Conservation (phyloP, 495 filamentous ascomycete species). For the Tuber brumale region DNA sequence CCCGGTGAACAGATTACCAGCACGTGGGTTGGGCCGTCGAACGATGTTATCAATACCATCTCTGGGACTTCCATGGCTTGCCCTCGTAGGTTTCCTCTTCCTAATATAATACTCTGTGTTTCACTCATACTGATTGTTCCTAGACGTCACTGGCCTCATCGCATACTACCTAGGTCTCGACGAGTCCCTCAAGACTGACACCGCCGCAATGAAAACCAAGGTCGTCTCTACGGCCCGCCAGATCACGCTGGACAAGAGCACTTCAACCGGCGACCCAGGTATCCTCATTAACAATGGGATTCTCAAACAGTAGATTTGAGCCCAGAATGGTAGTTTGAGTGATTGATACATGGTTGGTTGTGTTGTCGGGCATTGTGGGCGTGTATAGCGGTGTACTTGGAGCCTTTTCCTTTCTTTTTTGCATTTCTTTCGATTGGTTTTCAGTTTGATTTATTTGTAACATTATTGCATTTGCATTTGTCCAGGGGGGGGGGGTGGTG, state of each 20-base stretch:
- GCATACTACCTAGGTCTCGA: slow-evolving; percentile 46
- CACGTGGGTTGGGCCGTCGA: slow-evolving; percentile 48
- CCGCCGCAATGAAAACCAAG: slow-evolving; percentile 45
- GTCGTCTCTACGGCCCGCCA: slow-evolving; percentile 25
- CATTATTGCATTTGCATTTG: slow-evolving; percentile 3
- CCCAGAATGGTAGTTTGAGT: background rate
- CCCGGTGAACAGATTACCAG: slow-evolving; percentile 48
- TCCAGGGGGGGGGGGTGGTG: background rate
- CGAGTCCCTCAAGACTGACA: slow-evolving; percentile 40
- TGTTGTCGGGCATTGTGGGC: background rate
- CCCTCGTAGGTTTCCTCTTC: slow-evolving; percentile 42
- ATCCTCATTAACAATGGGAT: slow-evolving; percentile 32
- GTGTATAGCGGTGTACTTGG: background rate
- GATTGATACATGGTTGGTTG: background rate
- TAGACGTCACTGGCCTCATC: slow-evolving; percentile 50
- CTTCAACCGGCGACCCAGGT: slow-evolving; percentile 18
- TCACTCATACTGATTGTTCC: background rate
- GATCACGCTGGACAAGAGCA: slow-evolving; percentile 21
- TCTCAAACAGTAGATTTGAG: background rate
- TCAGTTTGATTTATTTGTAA: slow-evolving; percentile 1
- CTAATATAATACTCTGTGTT: background rate
- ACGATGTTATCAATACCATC: slow-evolving; percentile 48
- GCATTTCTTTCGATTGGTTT: background rate
- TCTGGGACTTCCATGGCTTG: slow-evolving; percentile 55
- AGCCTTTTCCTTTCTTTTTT: background rate